Conservation (phyloP, 225 moss, liverwort and hornwort species). For the Straminergon stramineum region DNA sequence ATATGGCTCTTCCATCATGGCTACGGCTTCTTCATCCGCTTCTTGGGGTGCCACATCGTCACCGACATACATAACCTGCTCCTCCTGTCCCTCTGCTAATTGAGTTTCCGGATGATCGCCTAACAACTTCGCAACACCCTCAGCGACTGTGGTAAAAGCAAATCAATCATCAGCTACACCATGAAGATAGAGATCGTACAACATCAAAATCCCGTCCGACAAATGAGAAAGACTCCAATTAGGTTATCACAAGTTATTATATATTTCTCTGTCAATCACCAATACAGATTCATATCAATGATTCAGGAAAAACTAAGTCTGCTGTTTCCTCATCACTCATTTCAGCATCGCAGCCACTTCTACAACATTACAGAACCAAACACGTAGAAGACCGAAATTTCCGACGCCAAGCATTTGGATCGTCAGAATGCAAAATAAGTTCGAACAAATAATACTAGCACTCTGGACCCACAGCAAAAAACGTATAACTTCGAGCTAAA, state of each 20-base stretch:
- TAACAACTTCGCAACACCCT: constrained; percentile 64
- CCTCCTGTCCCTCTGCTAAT: constrained; percentile 80
- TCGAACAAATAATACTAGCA: background rate
- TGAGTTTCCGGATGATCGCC: constrained; percentile 37
- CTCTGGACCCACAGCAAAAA: background rate
- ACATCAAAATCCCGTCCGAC: background rate
- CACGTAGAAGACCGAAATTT: background rate
- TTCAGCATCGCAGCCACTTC: background rate
- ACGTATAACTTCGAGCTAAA: background rate
- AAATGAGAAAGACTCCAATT: background rate
- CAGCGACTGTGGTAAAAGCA: constrained; percentile 43
- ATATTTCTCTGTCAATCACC: background rate
- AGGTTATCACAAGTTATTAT: background rate
- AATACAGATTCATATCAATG: background rate
- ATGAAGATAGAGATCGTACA: background rate
- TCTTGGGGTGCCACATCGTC: constrained; percentile 87
- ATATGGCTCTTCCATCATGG: constrained; percentile 92
- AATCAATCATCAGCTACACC: constrained; percentile 4
- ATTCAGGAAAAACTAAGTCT: background rate
- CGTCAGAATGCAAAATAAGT: background rate
- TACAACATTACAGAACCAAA: background rate
- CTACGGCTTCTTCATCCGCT: constrained; percentile 77
- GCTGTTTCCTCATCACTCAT: background rate
- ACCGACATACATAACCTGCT: constrained; percentile 82
- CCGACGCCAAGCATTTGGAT: background rate